These are phyloP conservation scores for Tolypocladium tundrense DNA, from an alignment of 2,329 filamentous ascomycete genomes.

Conservation along the genomic window DNA sequence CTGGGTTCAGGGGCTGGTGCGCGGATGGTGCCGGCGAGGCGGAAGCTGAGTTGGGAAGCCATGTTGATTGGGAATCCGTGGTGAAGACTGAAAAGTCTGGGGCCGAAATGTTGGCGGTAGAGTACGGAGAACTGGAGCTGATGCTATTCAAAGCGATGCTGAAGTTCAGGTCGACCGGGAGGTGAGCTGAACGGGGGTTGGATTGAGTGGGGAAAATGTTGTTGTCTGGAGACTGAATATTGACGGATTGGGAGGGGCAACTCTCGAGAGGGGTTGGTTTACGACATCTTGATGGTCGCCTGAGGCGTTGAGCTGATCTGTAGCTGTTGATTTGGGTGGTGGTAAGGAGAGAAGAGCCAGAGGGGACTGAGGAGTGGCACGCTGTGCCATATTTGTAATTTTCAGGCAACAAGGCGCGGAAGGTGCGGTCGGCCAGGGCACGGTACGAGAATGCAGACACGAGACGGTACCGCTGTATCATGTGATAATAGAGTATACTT, in stretches of 20 bases:
- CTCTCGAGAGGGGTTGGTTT: conserved; percentile 34
- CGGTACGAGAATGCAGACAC: not conserved
- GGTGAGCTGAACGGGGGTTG: conserved; percentile 34
- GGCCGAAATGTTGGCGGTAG: conserved; percentile 48
- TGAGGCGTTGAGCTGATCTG: conserved; percentile 19
- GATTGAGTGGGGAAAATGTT: conserved; percentile 37
- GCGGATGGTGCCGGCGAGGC: conserved; percentile 54
- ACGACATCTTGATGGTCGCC: conserved; percentile 47
- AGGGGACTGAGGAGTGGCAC: conserved; percentile 11
- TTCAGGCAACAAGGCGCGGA: conserved; percentile 31
- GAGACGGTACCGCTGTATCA: not conserved
- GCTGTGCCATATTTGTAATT: conserved; percentile 30
- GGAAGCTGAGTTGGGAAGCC: conserved; percentile 61
- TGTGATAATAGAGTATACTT: fast-evolving
- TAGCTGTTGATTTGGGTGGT: conserved; percentile 20
- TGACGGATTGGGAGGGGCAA: conserved; percentile 31
- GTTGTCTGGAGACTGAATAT: conserved; percentile 39
- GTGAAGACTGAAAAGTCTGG: conserved; percentile 67
- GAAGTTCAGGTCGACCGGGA: conserved; percentile 59
- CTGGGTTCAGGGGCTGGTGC: conserved; percentile 44
- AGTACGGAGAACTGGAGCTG: conserved; percentile 43
- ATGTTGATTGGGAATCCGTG: conserved; percentile 75
- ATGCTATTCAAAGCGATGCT: conserved; percentile 47
- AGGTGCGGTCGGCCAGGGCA: conserved; percentile 6
- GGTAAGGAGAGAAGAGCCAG: conserved; percentile 18